These are phyloP conservation scores for Colletotrichum camelliae DNA, from an alignment of 2,329 filamentous ascomycete genomes.

Conservation along the genomic window DNA sequence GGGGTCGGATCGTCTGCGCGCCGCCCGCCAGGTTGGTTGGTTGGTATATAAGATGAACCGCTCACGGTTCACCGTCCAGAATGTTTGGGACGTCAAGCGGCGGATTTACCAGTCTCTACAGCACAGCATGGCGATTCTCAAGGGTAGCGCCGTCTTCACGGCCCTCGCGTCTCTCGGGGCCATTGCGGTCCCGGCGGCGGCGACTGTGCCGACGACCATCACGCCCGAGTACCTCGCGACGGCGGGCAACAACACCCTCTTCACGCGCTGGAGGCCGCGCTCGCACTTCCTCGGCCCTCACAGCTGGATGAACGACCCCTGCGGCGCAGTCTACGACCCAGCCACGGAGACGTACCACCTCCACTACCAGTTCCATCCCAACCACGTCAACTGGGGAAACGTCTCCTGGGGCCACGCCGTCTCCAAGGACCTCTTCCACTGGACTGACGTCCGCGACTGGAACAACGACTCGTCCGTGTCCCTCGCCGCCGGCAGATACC, in stretches of 20 bases:
- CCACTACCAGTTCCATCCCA: conserved; percentile 64
- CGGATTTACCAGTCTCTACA: neutral
- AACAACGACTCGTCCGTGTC: conserved; percentile 20
- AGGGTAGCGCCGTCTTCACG: conserved; percentile 19
- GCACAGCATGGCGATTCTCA: conserved; percentile 18
- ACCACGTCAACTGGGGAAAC: conserved; percentile 55
- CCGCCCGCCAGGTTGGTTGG: neutral
- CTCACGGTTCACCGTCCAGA: neutral
- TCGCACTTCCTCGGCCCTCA: conserved; percentile 58
- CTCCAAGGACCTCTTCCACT: conserved; percentile 65
- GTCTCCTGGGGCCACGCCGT: conserved; percentile 74
- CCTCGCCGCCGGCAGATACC: conserved; percentile 4
- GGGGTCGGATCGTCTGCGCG: neutral
- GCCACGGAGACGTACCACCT: conserved; percentile 64
- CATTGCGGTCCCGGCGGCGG: conserved; percentile 1
- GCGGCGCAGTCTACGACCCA: conserved; percentile 64
- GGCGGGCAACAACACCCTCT: conserved; percentile 22
- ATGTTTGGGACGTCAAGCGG: neutral
- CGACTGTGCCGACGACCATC: neutral
- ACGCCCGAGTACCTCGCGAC: conserved; percentile 15
- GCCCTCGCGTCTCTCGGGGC: conserved; percentile 19
- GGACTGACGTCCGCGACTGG: conserved; percentile 38
- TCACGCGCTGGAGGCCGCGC: conserved; percentile 22
- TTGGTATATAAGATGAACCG: conserved; percentile 15
- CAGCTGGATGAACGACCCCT: conserved; percentile 67